Evolutionary conservation across 495 filamentous ascomycete species (phyloP).

Genomic region (Penicillium atrosanguineum): DNA sequence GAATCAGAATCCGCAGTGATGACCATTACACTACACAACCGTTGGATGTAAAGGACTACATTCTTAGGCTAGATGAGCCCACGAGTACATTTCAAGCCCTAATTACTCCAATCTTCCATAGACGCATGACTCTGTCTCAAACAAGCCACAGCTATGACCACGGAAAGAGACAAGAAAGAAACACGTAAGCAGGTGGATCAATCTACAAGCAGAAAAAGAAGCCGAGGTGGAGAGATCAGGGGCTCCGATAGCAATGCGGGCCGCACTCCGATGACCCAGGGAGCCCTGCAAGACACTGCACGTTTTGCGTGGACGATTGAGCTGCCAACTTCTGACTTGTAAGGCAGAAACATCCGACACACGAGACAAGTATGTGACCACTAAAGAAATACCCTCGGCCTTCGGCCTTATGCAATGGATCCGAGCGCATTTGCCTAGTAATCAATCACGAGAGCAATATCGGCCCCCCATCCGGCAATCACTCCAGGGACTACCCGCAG

Average conservation of each 20-base stretch:
- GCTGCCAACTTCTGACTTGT: neutral
- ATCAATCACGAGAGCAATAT: neutral
- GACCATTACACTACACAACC: neutral
- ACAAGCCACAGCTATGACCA: neutral
- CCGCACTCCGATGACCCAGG: neutral
- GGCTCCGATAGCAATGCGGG: neutral
- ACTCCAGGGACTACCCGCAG: neutral
- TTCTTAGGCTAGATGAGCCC: neutral
- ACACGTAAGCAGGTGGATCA: neutral
- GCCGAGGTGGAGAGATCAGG: neutral
- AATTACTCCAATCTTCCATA: neutral
- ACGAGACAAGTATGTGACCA: neutral
- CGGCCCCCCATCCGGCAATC: neutral
- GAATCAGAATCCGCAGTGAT: slow-evolving; percentile 41
- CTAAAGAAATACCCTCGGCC: neutral
- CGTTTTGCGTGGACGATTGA: neutral
- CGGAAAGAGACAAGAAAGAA: neutral
- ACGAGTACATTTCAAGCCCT: neutral
- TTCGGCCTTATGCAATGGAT: neutral
- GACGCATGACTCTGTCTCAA: neutral
- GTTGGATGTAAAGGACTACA: neutral
- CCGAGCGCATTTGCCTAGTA: neutral
- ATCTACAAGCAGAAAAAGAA: neutral
- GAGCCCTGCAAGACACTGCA: neutral
- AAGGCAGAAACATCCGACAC: neutral